Base-by-base conservation (phyloP, 129 eudicot genomes). In the Scalesia atractyloides region DNA sequence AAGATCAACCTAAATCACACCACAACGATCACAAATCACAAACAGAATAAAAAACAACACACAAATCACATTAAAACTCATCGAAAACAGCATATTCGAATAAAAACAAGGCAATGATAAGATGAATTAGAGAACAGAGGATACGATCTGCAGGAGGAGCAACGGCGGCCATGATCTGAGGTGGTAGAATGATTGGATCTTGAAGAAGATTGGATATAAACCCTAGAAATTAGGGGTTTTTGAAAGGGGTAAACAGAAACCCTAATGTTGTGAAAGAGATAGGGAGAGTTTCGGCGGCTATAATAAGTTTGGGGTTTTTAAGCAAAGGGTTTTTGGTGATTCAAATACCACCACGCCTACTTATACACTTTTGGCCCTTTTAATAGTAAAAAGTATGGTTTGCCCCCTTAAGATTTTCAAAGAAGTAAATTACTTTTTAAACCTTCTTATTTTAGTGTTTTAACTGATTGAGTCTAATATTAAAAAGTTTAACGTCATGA, bases 121-220 rank as follows among this genome's bases (percentile, higher is more conserved):
- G 49, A 74, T 49, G 5, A 5, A 9, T 1, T 19, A 50, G 71
- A 50, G 44, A 36, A 57, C 12, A 49, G 66, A 86, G 86, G 89
- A 76, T 89, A 89, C 96, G 91, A 77, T 89, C 96, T 51, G 95
- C 86, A 9, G 86, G 79, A 49, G 88, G 81, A 73, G 89, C 82
- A 79, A 85, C 86, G 37, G 91, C 54, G 20, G 96, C 96, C 96
- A 88, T 88, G 75, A 46, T 44, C 63, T 57, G 67, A 72, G 54
- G 9, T 30, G 64, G 41, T 18, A 53, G 75, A 22, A 41, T 22
- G 78, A 73, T 58, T 64, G 46, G 81, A 83, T 73, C 80, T 73
- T 49, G 73, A 79, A 65, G 66, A 60, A 71, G 46, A 51, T 44
- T 11, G 4, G 12, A 72, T 58, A 41, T 58, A 41, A 72, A 79